These are phyloP conservation scores for Ophiocordyceps camponoti-floridani DNA, from an alignment of 2,329 filamentous ascomycete genomes.

Conservation along the genomic window DNA sequence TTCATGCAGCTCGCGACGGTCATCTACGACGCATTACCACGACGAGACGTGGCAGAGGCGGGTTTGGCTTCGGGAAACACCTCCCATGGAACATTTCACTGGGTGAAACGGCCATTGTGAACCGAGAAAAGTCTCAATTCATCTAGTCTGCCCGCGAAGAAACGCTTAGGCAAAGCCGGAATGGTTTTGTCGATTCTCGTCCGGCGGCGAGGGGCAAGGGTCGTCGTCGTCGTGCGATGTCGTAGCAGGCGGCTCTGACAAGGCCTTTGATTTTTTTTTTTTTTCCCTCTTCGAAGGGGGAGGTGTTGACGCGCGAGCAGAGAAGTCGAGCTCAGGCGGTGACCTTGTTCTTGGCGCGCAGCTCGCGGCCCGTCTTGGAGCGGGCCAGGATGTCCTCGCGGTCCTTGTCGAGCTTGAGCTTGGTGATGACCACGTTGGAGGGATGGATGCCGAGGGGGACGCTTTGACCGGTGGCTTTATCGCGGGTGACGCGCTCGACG, in stretches of 20 bases:
- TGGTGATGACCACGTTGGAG: slow-evolving; percentile 95
- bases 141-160: slow-evolving; percentile 19
- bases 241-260: not conserved
- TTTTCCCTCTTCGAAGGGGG: not conserved
- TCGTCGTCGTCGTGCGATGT: not conserved
- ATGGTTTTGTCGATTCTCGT: not conserved
- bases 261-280: not conserved
- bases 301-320: not conserved
- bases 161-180: not conserved
- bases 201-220: not conserved
- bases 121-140: slow-evolving; percentile 23
- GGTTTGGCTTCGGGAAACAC: slow-evolving; percentile 47
- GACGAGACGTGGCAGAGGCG: not conserved
- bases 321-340: slow-evolving; percentile 21
- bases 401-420: slow-evolving; percentile 97
- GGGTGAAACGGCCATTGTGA: slow-evolving; percentile 56
- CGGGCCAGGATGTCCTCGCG: slow-evolving; percentile 76
- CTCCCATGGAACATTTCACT: slow-evolving; percentile 64
- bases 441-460: slow-evolving; percentile 89
- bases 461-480: slow-evolving; percentile 94
- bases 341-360: slow-evolving; percentile 53
- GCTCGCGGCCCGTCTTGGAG: slow-evolving; percentile 65
- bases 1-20: too few species aligned
- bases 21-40: not conserved
- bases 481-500: slow-evolving; percentile 88